These are phyloP conservation scores for Geotrichum histeridarum DNA, from an alignment of 1,139 yeast genomes.

Conservation along the genomic window DNA sequence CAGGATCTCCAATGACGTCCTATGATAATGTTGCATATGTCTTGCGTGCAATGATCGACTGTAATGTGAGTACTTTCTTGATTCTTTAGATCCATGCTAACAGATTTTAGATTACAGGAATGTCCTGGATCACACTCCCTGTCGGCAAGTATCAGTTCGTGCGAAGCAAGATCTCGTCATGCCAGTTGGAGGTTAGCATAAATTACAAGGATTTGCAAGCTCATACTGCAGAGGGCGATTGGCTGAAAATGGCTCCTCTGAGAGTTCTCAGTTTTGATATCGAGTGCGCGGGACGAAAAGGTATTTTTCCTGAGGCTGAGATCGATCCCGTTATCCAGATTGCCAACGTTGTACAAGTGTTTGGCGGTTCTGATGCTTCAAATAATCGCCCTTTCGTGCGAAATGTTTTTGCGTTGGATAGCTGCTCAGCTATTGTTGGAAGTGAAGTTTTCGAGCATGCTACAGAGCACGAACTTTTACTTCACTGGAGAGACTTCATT, in stretches of 20 bases:
- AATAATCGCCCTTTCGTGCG: slow-evolving; percentile 70
- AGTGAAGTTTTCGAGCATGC: slow-evolving; percentile 77
- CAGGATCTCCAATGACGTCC: slow-evolving; percentile 49
- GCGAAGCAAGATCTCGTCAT: slow-evolving; percentile 52
- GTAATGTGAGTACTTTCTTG: slow-evolving; percentile 43
- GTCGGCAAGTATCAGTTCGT: slow-evolving; percentile 58
- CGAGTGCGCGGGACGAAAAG: slow-evolving; percentile 97
- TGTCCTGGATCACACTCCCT: slow-evolving; percentile 96
- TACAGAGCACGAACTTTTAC: slow-evolving; percentile 75
- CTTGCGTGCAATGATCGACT: slow-evolving; percentile 84
- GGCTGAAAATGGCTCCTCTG: slow-evolving; percentile 90
- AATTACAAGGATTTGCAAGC: slow-evolving; percentile 64
- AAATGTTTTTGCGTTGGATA: slow-evolving; percentile 86
- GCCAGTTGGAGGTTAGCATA: slow-evolving; percentile 78
- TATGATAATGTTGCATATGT: slow-evolving; percentile 88
- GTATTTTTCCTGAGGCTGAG: slow-evolving; percentile 92
- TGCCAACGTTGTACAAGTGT: slow-evolving; percentile 83
- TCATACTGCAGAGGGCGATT: slow-evolving; percentile 88
- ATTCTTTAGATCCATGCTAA: not conserved
- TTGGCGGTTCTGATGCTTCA: slow-evolving; percentile 54
- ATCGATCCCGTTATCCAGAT: slow-evolving; percentile 94
- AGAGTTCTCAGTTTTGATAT: slow-evolving; percentile 93
- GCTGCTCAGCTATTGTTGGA: slow-evolving; percentile 92
- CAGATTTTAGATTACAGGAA: slow-evolving; percentile 54
- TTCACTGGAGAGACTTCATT: slow-evolving; percentile 81